A percentile compares a stretch with the other conserved stretches of the same genome.
These are phyloP conservation scores for Candida vaughaniae DNA, from an alignment of 805 yeast species.

Conservation along the genomic window DNA sequence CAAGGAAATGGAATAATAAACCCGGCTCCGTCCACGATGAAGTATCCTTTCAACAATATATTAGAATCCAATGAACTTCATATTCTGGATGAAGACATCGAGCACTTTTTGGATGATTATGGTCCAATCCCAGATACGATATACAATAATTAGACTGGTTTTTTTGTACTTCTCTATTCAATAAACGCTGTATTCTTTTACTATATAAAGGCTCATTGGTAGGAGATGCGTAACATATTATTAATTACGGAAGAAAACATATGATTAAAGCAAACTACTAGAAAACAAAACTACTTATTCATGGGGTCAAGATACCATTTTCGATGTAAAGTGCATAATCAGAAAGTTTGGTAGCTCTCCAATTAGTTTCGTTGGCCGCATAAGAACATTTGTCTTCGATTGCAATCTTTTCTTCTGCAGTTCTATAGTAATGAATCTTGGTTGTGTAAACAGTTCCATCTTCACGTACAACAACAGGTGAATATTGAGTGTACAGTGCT, in stretches of 20 bases:
- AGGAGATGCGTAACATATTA: too few relatives aligned
- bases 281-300: too few relatives aligned
- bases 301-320: constrained; percentile 2
- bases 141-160: constrained; percentile 4
- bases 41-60: constrained; percentile 9
- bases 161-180: constrained; percentile 17
- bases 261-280: too few relatives aligned
- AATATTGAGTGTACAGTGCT: constrained; percentile 8
- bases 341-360: not conserved
- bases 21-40: constrained; percentile 5
- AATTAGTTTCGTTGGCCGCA: not conserved
- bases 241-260: too few relatives aligned
- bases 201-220: too few relatives aligned
- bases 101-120: constrained; percentile 12
- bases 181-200: too few relatives aligned
- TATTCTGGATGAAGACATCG: constrained; percentile 15
- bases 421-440: too few relatives aligned
- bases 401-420: not conserved
- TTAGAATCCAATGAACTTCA: constrained; percentile 14
- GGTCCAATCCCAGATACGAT: constrained; percentile 2
- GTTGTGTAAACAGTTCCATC: constrained; percentile 7
- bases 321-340: not conserved
- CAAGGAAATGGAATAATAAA: not conserved
- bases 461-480: constrained; percentile 3
- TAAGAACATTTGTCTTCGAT: constrained; percentile 1